Base-by-base conservation (phyloP, 2,329 filamentous ascomycete species). In the Beauveria varroae region DNA sequence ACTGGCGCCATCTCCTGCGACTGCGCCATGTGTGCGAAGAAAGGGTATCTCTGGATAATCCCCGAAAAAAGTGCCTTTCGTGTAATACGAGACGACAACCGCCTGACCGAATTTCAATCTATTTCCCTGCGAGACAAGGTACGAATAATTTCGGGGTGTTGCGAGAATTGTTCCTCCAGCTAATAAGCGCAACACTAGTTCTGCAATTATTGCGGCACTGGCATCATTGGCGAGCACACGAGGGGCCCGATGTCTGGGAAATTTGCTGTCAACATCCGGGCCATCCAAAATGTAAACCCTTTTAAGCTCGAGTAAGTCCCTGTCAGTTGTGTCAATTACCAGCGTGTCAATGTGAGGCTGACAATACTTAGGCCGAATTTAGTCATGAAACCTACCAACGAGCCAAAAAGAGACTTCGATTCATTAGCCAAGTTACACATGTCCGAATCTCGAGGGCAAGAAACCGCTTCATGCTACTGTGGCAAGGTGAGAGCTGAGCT, bases 1-100 rank as follows among this genome's bases (percentile, higher is more conserved):
- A 58, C 41, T 3, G 40, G 56, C 0, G 64, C 64, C 0, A 60
- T 64, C 0, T 44, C 63, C 1, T 73, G 70, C 57, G 41, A 61
- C 24, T 72, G 70, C 56, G 62, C 53, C 3, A 64, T 68, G n/a
- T 73, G 70, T 49, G 20, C 8, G 1, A 72, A 70, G 59, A 69
- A 70, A 22, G 71, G 69, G 2, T 67, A 69, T 40, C 62, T 71
- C 3, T 72, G 71, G 70, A 43, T 68, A 2, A 57, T 1, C 37
- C 56, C 14, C 18, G 34, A 10, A 60, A 54, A 55, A 55, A 50
- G 16, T 34, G 30, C 12, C 2, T 58, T 69, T 22, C 28, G 26
- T n/a, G 51, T 62, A 7, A 54, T 58, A 55, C 63, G 53, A 44
- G 64, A 64, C 46, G 67, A 40, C 20, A 64, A 62, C 12, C 56